Evolutionary conservation across 306 rosid species (phyloP), one percentile per base, ranked within the genome.

Genomic region (Acacia melanoxylon): DNA sequence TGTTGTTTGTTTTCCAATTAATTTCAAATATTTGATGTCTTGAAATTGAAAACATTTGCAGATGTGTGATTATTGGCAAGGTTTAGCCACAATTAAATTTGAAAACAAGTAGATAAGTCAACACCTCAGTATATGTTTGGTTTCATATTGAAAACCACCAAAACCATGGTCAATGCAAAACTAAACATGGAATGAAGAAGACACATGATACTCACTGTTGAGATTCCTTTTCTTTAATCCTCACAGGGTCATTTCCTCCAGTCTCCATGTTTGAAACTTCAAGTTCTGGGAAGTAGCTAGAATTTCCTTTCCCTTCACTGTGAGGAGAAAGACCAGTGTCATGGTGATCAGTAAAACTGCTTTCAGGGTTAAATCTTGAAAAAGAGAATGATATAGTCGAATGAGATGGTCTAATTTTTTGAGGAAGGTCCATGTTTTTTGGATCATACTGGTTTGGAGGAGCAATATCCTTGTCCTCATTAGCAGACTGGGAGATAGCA

Each of bases 221-320:
- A 77, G 89, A 72, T 41, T 75, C 77, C 79, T 85, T 83, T 80
- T 87, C 89, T 84, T 86, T 80, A 87, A 84, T 72, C 82, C 72
- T 79, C 79, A 69, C 37, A 78, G 22, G 81, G 77, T 84, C 83
- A 49, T 82, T 84, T 75, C 77, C 83, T 77, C 81, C 68, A 48
- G 69, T 81, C 74, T 69, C 83, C 75, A 83, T 27, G 45, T 65
- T 75, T 74, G 85, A 58, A 56, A 48, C 81, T 67, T 79, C 82
- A 78, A 66, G 58, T 58, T 79, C 89, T 56, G 44, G 87, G 56
- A 83, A 89, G 83, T 79, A 58, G 3, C 78, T n/a, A 6, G 78
- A 82, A 72, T 85, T 68, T 33, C 48, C 84, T 13, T 78, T 82
- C 74, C 85, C 85, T 70, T 59, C 80, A 54, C 73, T 77, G 87